phyloP scores from a whole-genome alignment of 116 monocot species.

The Cymodocea nodosa region DNA sequence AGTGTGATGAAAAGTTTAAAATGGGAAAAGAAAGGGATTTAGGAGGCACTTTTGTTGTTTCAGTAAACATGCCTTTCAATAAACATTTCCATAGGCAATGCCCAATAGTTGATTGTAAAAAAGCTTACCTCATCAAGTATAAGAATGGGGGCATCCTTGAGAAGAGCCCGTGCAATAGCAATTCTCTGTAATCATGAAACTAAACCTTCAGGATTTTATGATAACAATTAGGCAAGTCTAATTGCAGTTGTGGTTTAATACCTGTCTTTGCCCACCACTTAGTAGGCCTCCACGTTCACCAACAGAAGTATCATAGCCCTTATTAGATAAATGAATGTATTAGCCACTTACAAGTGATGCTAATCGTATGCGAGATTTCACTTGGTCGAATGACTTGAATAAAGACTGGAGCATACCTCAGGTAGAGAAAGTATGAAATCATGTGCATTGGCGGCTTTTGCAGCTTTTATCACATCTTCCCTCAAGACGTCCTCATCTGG shows the following conservation, averaged over 20 bases:
- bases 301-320: constrained; percentile 93
- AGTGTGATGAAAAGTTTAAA: constrained; percentile 1
- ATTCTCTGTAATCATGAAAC: constrained; percentile 52
- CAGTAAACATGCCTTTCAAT: background rate
- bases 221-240: background rate
- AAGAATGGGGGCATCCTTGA: constrained; percentile 88
- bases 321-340: constrained; percentile 12
- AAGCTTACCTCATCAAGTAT: constrained; percentile 83
- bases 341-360: background rate
- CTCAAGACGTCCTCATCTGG: constrained; percentile 88
- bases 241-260: constrained; percentile 5
- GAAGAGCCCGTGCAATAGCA: constrained; percentile 91
- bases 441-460: constrained; percentile 99
- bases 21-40: background rate
- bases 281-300: constrained; percentile 89
- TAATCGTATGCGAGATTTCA: background rate
- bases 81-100: background rate
- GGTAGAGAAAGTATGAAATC: constrained; percentile 92
- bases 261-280: constrained; percentile 96
- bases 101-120: background rate
- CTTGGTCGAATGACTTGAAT: background rate
- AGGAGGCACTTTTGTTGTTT: too few species aligned
- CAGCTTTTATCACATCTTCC: constrained; percentile 89
- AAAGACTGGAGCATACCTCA: constrained; percentile 37
- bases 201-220: background rate